phyloP scores from a whole-genome alignment of 495 filamentous ascomycete genomes.

The Talaromyces nanjingensis region DNA sequence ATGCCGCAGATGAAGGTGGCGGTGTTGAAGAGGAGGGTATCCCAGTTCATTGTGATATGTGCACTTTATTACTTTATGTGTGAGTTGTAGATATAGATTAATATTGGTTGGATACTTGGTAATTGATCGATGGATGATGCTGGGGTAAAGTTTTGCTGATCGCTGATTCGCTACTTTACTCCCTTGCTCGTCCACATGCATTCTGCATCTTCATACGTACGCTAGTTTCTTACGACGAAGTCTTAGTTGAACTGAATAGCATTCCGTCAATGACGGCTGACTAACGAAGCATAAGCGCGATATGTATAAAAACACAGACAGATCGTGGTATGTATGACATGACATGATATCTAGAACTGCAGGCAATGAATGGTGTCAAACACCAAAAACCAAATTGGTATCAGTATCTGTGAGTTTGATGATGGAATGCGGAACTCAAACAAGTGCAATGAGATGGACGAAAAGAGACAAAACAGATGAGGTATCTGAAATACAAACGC shows the following conservation, averaged over 20 bases:
- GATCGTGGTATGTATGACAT: neutral
- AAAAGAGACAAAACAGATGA: neutral
- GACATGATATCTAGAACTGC: neutral
- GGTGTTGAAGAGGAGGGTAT: slow-evolving; percentile 17
- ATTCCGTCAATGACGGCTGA: neutral
- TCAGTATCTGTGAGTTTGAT: neutral
- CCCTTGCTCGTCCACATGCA: neutral
- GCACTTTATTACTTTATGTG: neutral
- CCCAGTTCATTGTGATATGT: slow-evolving; percentile 11
- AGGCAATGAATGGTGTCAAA: neutral
- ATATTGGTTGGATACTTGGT: neutral
- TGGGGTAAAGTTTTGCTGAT: neutral
- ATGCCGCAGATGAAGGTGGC: slow-evolving; percentile 19
- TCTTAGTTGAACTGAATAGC: neutral
- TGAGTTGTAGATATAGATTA: neutral
- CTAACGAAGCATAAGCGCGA: neutral
- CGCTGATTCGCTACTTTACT: neutral
- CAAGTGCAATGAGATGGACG: neutral
- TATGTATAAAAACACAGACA: neutral
- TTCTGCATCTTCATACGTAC: neutral
- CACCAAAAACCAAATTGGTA: slow-evolving; percentile 3
- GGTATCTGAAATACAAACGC: slow-evolving; percentile 6
- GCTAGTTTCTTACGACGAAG: too few relatives aligned
- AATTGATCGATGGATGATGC: neutral
- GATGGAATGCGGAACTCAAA: neutral